These are phyloP conservation scores for Cydonia oblonga DNA, from an alignment of 331 rosid species.

Conservation along the genomic window DNA sequence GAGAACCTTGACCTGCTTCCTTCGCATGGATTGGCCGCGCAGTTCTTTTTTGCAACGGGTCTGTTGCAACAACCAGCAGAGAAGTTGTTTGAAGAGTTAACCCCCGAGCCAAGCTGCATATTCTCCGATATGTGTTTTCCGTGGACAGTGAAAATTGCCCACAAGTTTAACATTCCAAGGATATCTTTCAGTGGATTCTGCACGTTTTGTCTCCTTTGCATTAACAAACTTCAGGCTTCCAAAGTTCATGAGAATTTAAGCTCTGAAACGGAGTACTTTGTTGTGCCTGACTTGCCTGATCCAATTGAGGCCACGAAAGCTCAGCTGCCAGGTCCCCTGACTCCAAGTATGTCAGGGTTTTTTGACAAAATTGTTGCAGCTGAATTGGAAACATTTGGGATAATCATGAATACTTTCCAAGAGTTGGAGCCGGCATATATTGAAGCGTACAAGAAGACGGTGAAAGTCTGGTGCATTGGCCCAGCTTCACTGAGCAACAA, in stretches of 20 bases:
- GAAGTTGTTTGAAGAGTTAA: constrained; percentile 16
- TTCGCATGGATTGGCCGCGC: background rate
- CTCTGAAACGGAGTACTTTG: constrained; percentile 25
- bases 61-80: constrained; percentile 18
- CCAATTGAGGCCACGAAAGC: constrained; percentile 31
- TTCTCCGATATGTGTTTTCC: constrained; percentile 42
- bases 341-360: constrained; percentile 10
- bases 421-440: constrained; percentile 35
- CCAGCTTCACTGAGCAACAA: constrained; percentile 42
- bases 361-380: background rate
- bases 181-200: constrained; percentile 21
- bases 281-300: constrained; percentile 38
- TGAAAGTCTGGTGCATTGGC: constrained; percentile 43
- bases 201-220: constrained; percentile 7
- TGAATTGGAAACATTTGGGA: constrained; percentile 29
- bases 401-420: constrained; percentile 40
- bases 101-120: constrained; percentile 39
- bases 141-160: constrained; percentile 33
- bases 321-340: background rate
- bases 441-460: constrained; percentile 13
- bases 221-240: background rate
- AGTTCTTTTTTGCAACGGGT: constrained; percentile 14
- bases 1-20: constrained; percentile 46
- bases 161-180: constrained; percentile 38
- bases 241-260: constrained; percentile 4